Percentiles rank a stretch among this genome's conserved stretches.
These are phyloP conservation scores for Sugiyamaella mastotermitis DNA, from an alignment of 805 yeast species.

Conservation along the genomic window DNA sequence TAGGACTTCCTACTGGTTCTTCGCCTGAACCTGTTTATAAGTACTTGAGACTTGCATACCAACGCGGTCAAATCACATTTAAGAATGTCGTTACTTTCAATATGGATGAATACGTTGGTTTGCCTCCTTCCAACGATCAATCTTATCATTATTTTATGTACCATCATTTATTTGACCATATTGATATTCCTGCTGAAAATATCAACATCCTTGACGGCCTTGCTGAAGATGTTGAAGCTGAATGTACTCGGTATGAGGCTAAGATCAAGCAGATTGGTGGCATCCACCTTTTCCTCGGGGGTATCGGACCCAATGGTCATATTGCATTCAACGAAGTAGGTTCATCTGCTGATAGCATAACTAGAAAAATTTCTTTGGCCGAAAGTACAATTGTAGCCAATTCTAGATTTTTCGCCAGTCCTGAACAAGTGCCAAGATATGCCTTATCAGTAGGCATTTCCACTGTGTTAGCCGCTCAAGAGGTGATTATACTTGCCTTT, in stretches of 20 bases:
- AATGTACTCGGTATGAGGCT: conserved; percentile 44
- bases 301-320: conserved; percentile 58
- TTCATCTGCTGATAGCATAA: conserved; percentile 38
- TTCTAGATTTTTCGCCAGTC: conserved; percentile 45
- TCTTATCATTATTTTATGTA: conserved; percentile 56
- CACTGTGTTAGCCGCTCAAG: conserved; percentile 49
- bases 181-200: conserved; percentile 46
- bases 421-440: conserved; percentile 41
- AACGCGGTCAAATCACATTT: conserved; percentile 39
- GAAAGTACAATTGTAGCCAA: conserved; percentile 48
- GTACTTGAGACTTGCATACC: conserved; percentile 39
- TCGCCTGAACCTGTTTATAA: conserved; percentile 53
- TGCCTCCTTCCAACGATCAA: conserved; percentile 42
- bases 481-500: conserved; percentile 49
- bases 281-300: conserved; percentile 51
- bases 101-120: conserved; percentile 55
- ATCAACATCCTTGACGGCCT: conserved; percentile 52
- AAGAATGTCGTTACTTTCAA: conserved; percentile 52
- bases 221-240: conserved; percentile 39
- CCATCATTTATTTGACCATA: conserved; percentile 48
- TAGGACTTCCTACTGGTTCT: conserved; percentile 59
- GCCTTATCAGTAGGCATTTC: conserved; percentile 55
- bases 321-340: conserved; percentile 57
- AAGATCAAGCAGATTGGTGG: conserved; percentile 44
- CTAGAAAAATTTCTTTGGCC: conserved; percentile 44